These are phyloP conservation scores for Erythrophleum ivorense DNA, from an alignment of 331 rosid genomes.

Conservation along the genomic window DNA sequence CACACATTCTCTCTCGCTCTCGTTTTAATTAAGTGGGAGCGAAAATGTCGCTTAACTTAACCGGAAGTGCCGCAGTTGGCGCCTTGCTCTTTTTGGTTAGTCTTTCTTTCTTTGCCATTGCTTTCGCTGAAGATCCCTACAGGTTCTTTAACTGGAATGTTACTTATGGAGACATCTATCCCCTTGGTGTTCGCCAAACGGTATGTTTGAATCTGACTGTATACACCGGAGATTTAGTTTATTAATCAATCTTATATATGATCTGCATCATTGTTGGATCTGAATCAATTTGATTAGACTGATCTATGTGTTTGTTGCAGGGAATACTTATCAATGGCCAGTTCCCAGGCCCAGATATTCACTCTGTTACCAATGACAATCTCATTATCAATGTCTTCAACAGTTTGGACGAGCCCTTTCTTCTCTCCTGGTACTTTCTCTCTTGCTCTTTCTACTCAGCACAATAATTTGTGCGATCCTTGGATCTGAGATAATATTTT, in stretches of 20 bases:
- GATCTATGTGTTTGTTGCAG: constrained; percentile 43
- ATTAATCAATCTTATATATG: not conserved
- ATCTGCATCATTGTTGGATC: constrained; percentile 29
- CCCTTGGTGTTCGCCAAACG: constrained; percentile 93
- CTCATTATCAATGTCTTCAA: constrained; percentile 95
- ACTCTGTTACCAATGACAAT: constrained; percentile 94
- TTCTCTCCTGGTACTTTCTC: constrained; percentile 76
- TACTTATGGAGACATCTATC: constrained; percentile 89
- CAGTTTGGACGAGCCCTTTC: constrained; percentile 93
- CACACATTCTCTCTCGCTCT: not conserved
- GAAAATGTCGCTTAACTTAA: constrained; percentile 53
- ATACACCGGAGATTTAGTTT: too few relatives aligned
- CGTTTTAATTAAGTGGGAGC: not conserved
- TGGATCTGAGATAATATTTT: not conserved
- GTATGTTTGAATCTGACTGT: constrained; percentile 42
- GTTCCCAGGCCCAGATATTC: constrained; percentile 97
- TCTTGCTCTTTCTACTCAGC: not conserved
- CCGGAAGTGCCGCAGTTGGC: constrained; percentile 30
- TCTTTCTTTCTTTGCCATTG: constrained; percentile 52
- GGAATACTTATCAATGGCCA: constrained; percentile 95
- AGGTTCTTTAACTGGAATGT: constrained; percentile 91
- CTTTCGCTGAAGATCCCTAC: constrained; percentile 92
- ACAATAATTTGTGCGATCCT: constrained; percentile 1
- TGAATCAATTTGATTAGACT: constrained; percentile 9
- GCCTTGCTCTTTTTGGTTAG: constrained; percentile 45